A percentile compares a stretch with the other conserved stretches of the same genome.
Conservation (phyloP, 108 stramenopile species). For the Cylindrotheca closterium region DNA sequence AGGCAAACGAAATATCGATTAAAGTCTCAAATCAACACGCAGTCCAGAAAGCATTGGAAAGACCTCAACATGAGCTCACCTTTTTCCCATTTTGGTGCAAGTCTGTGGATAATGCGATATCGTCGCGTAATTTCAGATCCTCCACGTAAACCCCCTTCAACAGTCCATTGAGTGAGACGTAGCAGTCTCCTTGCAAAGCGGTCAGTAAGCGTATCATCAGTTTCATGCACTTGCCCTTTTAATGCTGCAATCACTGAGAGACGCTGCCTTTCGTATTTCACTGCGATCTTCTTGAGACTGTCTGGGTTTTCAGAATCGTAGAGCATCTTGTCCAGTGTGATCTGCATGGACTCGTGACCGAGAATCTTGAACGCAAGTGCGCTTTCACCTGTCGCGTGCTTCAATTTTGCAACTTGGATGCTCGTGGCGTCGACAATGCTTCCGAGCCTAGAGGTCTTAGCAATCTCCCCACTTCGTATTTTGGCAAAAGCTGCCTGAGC, state of each 20-base stretch:
- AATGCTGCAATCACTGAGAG: conserved; percentile 1
- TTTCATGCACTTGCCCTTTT: neutral
- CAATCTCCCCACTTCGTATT: conserved; percentile 13
- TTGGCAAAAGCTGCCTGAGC: conserved; percentile 50
- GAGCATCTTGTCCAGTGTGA: conserved; percentile 22
- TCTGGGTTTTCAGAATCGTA: conserved; percentile 8
- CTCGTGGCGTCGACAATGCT: conserved; percentile 43
- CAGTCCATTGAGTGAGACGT: conserved; percentile 79
- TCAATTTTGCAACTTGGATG: conserved; percentile 79
- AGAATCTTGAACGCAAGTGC: conserved; percentile 66
- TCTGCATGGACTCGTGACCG: conserved; percentile 42
- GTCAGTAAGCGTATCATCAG: conserved; percentile 11
- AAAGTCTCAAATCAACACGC: neutral
- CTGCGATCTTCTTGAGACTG: conserved; percentile 12
- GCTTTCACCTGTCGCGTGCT: conserved; percentile 59
- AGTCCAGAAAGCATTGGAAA: neutral
- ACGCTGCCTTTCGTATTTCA: conserved; percentile 11
- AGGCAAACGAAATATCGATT: neutral
- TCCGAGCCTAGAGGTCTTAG: conserved; percentile 14
- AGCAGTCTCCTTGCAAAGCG: conserved; percentile 59
- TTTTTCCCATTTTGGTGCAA: conserved; percentile 82
- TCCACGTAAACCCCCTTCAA: conserved; percentile 67
- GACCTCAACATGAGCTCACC: conserved; percentile 36
- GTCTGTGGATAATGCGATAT: conserved; percentile 56
- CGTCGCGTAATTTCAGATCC: conserved; percentile 65